Base-by-base conservation (phyloP, 2,329 filamentous ascomycete species). In the Ophiocordyceps robertsii region DNA sequence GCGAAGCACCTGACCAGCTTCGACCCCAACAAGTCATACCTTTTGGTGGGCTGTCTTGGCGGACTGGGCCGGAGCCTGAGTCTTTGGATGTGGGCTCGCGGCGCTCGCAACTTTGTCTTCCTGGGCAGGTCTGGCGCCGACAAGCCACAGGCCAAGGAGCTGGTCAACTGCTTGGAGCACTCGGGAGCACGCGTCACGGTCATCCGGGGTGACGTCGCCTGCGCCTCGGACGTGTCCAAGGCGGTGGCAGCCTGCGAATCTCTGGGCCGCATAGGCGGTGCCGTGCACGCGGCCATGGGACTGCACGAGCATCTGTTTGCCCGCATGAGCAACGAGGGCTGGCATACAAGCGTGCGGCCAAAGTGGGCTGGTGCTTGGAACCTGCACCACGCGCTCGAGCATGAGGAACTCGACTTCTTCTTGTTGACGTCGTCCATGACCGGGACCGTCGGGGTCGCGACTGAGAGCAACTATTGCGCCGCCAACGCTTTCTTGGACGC, bases 251-350 rank as follows among this genome's bases (percentile, higher is more conserved):
- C 37, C 4, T 29, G 29, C 21, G 38, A 35, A 11, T 19, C 24
- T 6, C 13, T 16, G 4, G 24, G 24, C 4, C 41, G 44, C 0
- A 43, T 63, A 3, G 51, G 54, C 7, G 60, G 61, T 19, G 53
- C 62, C 2, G 44, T 63, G 3, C 58, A 64, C 16, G 57, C 56
- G 4, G 57, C 59, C 2, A 61, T 63, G 56, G 56, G 49, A 1
- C 44, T 59, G 0, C 36, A 49, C 14, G 58, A 60, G 24, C 49
- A 48, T 7, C 38, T 59, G 1, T 56, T 55, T 21, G 44, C 39
- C 2, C 30, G 36, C 29, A 58, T 59, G 54, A 40, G 49, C 14
- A 46, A 48, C 37, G 43, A 51, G 19, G 40, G 39, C 17, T 58
- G 54, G 44, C 51, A 48, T 14, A 46, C 43, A 4, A 49, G 44